Conservation (phyloP, 1,139 yeast species). For the Debaryomyces coudertii region DNA sequence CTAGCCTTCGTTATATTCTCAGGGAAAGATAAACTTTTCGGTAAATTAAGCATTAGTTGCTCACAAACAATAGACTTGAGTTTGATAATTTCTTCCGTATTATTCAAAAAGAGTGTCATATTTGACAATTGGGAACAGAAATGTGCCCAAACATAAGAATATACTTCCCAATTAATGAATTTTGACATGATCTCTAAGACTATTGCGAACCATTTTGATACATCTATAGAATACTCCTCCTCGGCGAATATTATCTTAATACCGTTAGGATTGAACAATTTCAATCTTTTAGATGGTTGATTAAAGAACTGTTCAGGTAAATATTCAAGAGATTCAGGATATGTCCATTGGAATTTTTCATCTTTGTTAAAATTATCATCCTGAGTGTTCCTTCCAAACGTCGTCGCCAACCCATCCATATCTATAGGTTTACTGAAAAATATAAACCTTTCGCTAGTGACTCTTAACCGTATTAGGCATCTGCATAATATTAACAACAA, state of each 20-base stretch:
- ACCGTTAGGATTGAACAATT: slow-evolving; percentile 18
- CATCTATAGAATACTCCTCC: slow-evolving; percentile 37
- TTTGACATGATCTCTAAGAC: slow-evolving; percentile 54
- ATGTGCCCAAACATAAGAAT: slow-evolving; percentile 68
- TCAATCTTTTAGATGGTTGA: slow-evolving; percentile 28
- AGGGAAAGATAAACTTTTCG: slow-evolving; percentile 47
- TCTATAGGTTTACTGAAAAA: slow-evolving; percentile 60
- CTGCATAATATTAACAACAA: slow-evolving; percentile 55
- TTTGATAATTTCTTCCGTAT: slow-evolving; percentile 48
- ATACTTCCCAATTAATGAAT: slow-evolving; percentile 71
- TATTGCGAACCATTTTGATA: slow-evolving; percentile 55
- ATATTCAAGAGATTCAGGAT: slow-evolving; percentile 59
- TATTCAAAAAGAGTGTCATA: slow-evolving; percentile 53
- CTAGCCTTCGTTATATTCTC: slow-evolving; percentile 56
- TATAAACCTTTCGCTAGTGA: slow-evolving; percentile 48
- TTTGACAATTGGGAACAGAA: slow-evolving; percentile 74
- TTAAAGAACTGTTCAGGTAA: slow-evolving; percentile 48
- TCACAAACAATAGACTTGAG: slow-evolving; percentile 59
- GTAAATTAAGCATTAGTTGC: slow-evolving; percentile 58
- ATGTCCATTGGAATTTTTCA: slow-evolving; percentile 49
- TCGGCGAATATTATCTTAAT: slow-evolving; percentile 14
- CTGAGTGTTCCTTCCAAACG: slow-evolving; percentile 53
- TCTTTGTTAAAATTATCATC: slow-evolving; percentile 23
- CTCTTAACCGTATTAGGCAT: slow-evolving; percentile 58
- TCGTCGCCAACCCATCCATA: slow-evolving; percentile 67